phyloP scores from a whole-genome alignment of 306 rosid genomes.

The Leucaena leucocephala region DNA sequence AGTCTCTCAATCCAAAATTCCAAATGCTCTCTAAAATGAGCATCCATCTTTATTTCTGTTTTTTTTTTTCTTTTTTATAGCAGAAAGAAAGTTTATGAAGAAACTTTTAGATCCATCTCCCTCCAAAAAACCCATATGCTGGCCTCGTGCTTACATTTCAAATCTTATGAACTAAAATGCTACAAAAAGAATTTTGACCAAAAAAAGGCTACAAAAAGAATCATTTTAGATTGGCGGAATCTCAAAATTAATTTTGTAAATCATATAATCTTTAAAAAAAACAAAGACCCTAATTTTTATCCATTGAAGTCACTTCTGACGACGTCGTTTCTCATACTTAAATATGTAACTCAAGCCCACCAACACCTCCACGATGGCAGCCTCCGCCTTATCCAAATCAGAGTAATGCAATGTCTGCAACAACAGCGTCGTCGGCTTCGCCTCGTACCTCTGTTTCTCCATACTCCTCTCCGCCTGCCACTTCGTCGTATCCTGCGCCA shows the following conservation, averaged over 20 bases:
- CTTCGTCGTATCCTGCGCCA: conserved; percentile 66
- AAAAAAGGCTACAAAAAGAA: background rate
- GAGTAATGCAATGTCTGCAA: conserved; percentile 78
- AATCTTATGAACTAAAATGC: background rate
- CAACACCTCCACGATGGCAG: conserved; percentile 63
- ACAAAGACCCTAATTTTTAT: background rate
- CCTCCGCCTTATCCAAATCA: conserved; percentile 73
- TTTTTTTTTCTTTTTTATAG: too few species aligned
- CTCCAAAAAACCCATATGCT: background rate
- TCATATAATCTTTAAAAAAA: background rate
- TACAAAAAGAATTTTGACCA: too few species aligned
- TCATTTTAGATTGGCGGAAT: background rate
- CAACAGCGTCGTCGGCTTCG: conserved; percentile 47
- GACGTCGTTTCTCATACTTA: conserved; percentile 44
- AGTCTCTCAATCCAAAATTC: too few species aligned
- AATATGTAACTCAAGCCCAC: conserved; percentile 65
- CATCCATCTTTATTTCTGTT: too few species aligned
- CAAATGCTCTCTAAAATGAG: too few species aligned
- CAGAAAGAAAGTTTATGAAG: too few species aligned
- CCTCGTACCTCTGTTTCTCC: conserved; percentile 54
- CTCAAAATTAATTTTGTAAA: background rate
- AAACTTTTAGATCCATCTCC: too few species aligned
- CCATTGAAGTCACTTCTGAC: background rate
- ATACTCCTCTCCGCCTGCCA: conserved; percentile 71
- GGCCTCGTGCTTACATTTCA: background rate